Base-by-base conservation (phyloP, 1,139 yeast species). In the Tardiomyces digboiensis region DNA sequence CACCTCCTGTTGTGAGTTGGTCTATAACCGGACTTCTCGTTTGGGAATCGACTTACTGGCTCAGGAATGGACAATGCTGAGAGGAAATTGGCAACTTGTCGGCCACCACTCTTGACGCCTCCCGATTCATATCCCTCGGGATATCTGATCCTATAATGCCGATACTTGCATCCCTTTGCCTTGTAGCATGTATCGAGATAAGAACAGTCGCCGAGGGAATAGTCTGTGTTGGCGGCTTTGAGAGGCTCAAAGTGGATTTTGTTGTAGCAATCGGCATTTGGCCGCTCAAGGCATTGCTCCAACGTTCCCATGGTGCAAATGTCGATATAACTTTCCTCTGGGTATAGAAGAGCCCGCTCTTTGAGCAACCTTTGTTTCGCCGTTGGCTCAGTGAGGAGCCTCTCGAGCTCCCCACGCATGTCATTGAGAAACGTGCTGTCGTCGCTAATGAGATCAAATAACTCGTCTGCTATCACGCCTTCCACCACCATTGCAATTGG, bases 171-270 rank as follows among this genome's bases (percentile, higher is more conserved):
- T 3, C 78, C 69, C 51, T 76, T 79, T 62, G 84, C 75, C 61
- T 88, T 87, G 64, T 86, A 95, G 57, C 97, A 89, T 1, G 97
- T 88, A 59, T 89, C 97, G 50, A 89, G 70, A 57, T 89, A 89
- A 3, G 96, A 88, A 57, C 97, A 89, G 61, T 89, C 97, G 1
- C 97, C 97, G n/a, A 86, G 62, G 19, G 71, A 65, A 1, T 64
- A 46, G 56, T 89, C 97, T 0, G 96, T 79, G 45, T 71, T 75
- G 19, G 51, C 37, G 36, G 56, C 46, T 13, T 62, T 42, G 10
- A 60, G 48, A 1, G 58, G 55, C 46, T 62, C 63, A 41, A 65
- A 60, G 41, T 65, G 68, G 22, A 66, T 56, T 39, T 61, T 62
- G 38, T 50, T 13, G 16, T 8, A 13, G 33, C 33, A 26, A 16